Base-by-base conservation (phyloP, 768 basidiomycete species). In the Chalciporus sphaerocephalus region DNA sequence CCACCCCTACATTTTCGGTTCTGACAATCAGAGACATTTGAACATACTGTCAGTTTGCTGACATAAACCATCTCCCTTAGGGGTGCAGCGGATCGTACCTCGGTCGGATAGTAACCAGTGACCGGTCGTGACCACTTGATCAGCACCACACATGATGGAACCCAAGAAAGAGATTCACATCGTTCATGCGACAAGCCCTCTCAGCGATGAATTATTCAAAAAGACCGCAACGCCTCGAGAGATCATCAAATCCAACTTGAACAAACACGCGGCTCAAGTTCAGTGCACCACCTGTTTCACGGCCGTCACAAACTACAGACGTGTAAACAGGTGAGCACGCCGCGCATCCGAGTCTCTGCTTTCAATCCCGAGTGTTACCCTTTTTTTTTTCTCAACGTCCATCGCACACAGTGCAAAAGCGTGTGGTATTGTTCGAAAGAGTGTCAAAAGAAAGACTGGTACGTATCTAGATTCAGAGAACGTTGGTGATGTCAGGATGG, bases 341-440 rank as follows among this genome's bases (percentile, higher is more conserved):
- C 2, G 6, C 6, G 13, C n/a, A n/a, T n/a, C n/a, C n/a, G n/a
- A n/a, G n/a, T n/a, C n/a, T n/a, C n/a, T n/a, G n/a, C n/a, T n/a
- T n/a, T n/a, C n/a, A n/a, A n/a, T n/a, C n/a, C n/a, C n/a, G n/a
- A n/a, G n/a, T n/a, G n/a, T n/a, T n/a, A n/a, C n/a, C 22, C 28
- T 12, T 12, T 25, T 24, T 6, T 23, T 7, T 21, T 2, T 5
- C 9, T 13, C 8, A 35, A 10, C 22, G 22, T 16, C 2, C 15
- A n/a, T 18, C 6, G n/a, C 38, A 28, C 2, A 4, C 18, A 56
- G 54, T 56, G 55, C 38, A 56, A 56, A 16, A 47, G 55, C 8
- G 50, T 53, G 23, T 53, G 55, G 55, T 56, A 52, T 42, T 56
- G 55, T 36, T 56, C 55, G 11, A 53, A 53, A 34, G 55, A 52